Evolutionary conservation across 2,329 filamentous ascomycete species (phyloP).

Genomic region (Fusarium domesticum): DNA sequence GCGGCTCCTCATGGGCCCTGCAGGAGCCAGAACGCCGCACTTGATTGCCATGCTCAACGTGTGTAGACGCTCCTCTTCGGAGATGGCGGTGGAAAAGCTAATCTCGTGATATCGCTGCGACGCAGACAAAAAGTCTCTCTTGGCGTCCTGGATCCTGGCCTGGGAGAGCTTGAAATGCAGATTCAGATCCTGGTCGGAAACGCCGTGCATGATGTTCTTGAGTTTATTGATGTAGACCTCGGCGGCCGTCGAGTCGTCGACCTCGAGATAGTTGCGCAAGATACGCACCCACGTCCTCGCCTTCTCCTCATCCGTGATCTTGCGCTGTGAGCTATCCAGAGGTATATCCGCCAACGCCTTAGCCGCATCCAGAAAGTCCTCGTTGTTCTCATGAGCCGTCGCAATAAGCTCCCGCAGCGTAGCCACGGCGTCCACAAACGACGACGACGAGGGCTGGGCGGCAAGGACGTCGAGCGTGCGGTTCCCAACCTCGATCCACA

Average conservation of each 20-base stretch:
- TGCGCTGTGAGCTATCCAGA: constrained; percentile 83
- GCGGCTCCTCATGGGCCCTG: constrained; percentile 78
- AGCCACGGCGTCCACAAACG: constrained; percentile 80
- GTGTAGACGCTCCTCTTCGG: constrained; percentile 79
- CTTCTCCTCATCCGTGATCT: constrained; percentile 77
- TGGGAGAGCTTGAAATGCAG: constrained; percentile 89
- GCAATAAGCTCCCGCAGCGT: constrained; percentile 77
- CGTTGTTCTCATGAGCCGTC: constrained; percentile 75
- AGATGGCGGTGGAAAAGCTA: constrained; percentile 72
- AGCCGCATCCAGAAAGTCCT: constrained; percentile 78
- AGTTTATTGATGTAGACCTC: constrained; percentile 90
- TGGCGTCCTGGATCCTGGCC: constrained; percentile 88
- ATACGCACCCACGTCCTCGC: constrained; percentile 89
- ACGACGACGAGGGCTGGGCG: constrained; percentile 61
- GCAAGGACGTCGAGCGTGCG: constrained; percentile 66
- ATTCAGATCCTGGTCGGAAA: constrained; percentile 69
- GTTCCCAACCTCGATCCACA: constrained; percentile 72
- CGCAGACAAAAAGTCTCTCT: constrained; percentile 84
- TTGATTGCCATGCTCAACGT: constrained; percentile 85
- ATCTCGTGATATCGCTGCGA: constrained; percentile 86
- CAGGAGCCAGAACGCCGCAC: constrained; percentile 88
- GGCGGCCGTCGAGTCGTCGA: constrained; percentile 82
- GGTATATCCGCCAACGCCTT: constrained; percentile 77
- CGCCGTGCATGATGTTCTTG: constrained; percentile 83
- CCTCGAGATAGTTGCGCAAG: constrained; percentile 89